phyloP scores from a whole-genome alignment of 2,329 filamentous ascomycete genomes.

The Alternaria conjuncta region DNA sequence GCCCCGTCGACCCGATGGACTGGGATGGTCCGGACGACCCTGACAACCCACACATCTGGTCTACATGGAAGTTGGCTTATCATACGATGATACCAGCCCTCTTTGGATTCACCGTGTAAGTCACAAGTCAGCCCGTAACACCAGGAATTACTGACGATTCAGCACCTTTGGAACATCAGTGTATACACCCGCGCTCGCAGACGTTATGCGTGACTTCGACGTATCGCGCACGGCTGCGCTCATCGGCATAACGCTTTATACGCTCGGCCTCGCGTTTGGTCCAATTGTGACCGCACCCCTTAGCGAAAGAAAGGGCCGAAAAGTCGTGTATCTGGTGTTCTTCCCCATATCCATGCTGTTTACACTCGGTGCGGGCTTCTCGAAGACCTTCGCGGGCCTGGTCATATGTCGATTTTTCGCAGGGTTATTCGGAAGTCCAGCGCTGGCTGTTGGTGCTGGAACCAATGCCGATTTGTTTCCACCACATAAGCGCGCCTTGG shows the following conservation, averaged over 20 bases:
- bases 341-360: slow-evolving; percentile 61
- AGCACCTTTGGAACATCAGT: slow-evolving; percentile 64
- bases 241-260: slow-evolving; percentile 66
- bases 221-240: slow-evolving; percentile 63
- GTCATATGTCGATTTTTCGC: slow-evolving; percentile 71
- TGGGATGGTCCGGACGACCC: slow-evolving; percentile 45
- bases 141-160: neutral
- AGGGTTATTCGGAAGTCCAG: slow-evolving; percentile 70
- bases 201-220: slow-evolving; percentile 61
- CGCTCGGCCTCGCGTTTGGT: slow-evolving; percentile 65
- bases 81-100: slow-evolving; percentile 44
- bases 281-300: slow-evolving; percentile 66
- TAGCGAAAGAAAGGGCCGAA: slow-evolving; percentile 64
- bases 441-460: slow-evolving; percentile 52
- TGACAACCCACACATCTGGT: slow-evolving; percentile 52
- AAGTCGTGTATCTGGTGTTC: slow-evolving; percentile 58
- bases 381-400: slow-evolving; percentile 58
- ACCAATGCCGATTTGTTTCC: slow-evolving; percentile 51
- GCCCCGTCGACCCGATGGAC: slow-evolving; percentile 12
- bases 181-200: slow-evolving; percentile 56
- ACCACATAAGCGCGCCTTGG: slow-evolving; percentile 40
- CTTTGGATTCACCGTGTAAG: slow-evolving; percentile 48
- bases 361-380: slow-evolving; percentile 61
- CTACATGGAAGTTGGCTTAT: slow-evolving; percentile 35
- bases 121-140: neutral